These are phyloP conservation scores for Choiromyces venosus DNA, from an alignment of 495 filamentous ascomycete genomes.

Conservation along the genomic window DNA sequence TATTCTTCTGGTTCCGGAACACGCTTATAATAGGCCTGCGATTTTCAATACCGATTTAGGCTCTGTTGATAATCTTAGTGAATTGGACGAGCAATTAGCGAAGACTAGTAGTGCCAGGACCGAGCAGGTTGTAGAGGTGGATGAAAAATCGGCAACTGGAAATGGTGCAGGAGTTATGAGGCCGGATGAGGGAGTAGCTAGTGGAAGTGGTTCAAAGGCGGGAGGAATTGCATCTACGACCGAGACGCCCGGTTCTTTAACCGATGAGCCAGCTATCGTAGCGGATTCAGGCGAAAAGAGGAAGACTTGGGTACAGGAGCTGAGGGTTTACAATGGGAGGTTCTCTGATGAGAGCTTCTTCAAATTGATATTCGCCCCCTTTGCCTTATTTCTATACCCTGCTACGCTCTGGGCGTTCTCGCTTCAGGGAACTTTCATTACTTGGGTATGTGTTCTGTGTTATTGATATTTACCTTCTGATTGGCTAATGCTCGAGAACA, in stretches of 20 bases:
- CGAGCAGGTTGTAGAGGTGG: background rate
- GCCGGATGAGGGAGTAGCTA: conserved; percentile 17
- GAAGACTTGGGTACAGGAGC: conserved; percentile 44
- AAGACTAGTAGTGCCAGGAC: background rate
- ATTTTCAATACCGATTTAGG: conserved; percentile 41
- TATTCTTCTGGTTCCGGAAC: conserved; percentile 41
- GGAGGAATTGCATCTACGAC: conserved; percentile 2
- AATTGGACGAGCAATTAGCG: conserved; percentile 23
- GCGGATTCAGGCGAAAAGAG: conserved; percentile 29
- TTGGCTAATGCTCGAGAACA: conserved; percentile 7
- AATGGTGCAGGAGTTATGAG: background rate
- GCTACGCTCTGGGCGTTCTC: conserved; percentile 47
- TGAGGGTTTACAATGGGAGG: conserved; percentile 44
- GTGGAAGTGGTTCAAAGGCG: background rate
- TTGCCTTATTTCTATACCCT: conserved; percentile 45
- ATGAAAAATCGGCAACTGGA: background rate
- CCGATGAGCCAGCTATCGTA: background rate
- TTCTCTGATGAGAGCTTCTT: conserved; percentile 44
- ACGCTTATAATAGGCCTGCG: conserved; percentile 38
- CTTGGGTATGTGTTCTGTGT: conserved; percentile 41
- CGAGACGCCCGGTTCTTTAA: background rate
- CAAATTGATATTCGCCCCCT: conserved; percentile 44
- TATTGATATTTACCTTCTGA: background rate
- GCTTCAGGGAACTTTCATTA: conserved; percentile 46
- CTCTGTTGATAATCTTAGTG: conserved; percentile 21